Percentiles rank a stretch among this genome's conserved stretches.
These are phyloP conservation scores for Agarophyton chilense DNA, from an alignment of 23 red algal species.

Conservation along the genomic window DNA sequence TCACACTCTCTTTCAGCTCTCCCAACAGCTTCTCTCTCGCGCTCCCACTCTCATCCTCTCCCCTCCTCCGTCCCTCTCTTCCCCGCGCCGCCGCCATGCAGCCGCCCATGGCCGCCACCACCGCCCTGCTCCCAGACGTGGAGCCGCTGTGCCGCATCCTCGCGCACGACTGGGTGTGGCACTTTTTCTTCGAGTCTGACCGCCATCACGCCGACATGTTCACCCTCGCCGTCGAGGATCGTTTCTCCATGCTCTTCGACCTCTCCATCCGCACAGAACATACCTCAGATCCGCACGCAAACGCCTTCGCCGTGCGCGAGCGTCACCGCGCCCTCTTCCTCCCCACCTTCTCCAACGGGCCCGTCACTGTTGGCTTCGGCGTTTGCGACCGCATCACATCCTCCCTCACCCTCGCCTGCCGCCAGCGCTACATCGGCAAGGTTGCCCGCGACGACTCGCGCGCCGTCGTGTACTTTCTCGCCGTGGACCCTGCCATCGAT, in stretches of 20 bases:
- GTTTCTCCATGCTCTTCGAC: conserved; percentile 19
- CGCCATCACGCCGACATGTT: conserved; percentile 21
- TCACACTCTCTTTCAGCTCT: too few relatives aligned
- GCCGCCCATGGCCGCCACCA: neutral
- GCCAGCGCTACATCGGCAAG: conserved; percentile 38
- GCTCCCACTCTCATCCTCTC: neutral
- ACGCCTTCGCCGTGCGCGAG: conserved; percentile 33
- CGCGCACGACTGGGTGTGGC: conserved; percentile 52
- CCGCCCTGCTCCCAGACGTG: neutral
- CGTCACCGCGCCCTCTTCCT: conserved; percentile 42
- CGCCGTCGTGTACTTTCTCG: conserved; percentile 33
- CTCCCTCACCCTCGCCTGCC: conserved; percentile 30
- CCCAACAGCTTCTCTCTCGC: neutral
- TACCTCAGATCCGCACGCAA: neutral
- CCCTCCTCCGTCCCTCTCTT: neutral
- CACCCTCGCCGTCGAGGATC: conserved; percentile 17
- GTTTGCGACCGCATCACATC: conserved; percentile 43
- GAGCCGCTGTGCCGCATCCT: conserved; percentile 26
- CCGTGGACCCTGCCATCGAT: conserved; percentile 2
- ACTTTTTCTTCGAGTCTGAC: conserved; percentile 48
- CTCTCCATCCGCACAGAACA: conserved; percentile 7
- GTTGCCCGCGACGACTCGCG: conserved; percentile 48
- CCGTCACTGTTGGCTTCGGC: conserved; percentile 51
- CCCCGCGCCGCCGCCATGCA: neutral
- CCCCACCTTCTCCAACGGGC: conserved; percentile 30